These are phyloP conservation scores for Botrytis sinoallii DNA, from an alignment of 2,329 filamentous ascomycete species.

Conservation along the genomic window DNA sequence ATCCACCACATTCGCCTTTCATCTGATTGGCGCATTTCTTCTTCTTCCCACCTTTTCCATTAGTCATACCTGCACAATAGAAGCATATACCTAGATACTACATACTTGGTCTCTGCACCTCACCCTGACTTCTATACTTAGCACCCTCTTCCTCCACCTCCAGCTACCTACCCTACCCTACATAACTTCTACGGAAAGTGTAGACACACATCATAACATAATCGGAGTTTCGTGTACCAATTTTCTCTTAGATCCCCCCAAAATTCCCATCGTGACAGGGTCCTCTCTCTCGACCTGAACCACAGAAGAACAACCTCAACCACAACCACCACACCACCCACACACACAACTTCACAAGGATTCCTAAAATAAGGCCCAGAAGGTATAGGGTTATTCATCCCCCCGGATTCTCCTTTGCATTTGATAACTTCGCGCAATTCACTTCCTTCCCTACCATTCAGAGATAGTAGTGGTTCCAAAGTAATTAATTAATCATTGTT, in stretches of 20 bases:
- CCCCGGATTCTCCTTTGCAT: conserved; percentile 20
- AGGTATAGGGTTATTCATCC: conserved; percentile 11
- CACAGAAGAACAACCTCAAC: conserved; percentile 18
- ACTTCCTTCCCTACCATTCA: background rate
- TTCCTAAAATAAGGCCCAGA: conserved; percentile 17
- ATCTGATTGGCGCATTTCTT: background rate
- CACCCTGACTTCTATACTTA: background rate
- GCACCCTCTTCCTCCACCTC: background rate
- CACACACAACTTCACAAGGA: conserved; percentile 21
- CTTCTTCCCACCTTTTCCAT: background rate
- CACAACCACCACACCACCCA: background rate
- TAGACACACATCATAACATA: background rate
- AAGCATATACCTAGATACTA: background rate
- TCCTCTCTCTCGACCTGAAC: conserved; percentile 20
- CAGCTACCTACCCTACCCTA: too few relatives aligned
- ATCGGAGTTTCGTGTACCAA: conserved; percentile 5
- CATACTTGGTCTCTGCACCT: background rate
- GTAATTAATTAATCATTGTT: background rate
- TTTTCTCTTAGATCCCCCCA: conserved; percentile 12
- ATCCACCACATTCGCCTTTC: background rate
- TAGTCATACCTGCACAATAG: background rate
- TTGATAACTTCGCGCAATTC: background rate
- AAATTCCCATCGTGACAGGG: conserved; percentile 26
- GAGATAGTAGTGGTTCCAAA: too few relatives aligned
- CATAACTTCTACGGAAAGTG: background rate